Base-by-base conservation (phyloP, 2,329 filamentous ascomycete genomes). In the Ascochyta lentis region DNA sequence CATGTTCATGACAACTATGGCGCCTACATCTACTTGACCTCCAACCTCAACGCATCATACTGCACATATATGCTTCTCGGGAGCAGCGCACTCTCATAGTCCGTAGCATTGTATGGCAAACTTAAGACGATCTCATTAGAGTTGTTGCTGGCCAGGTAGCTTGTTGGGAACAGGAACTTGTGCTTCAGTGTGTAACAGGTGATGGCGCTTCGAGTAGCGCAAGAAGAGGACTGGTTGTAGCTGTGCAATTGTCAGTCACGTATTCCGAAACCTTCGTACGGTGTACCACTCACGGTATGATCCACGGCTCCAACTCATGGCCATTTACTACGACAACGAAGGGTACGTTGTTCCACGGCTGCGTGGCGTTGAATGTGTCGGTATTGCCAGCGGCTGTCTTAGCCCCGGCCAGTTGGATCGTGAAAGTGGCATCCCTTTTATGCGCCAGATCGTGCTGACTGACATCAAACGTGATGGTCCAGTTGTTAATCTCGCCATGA, bases 31-130 rank as follows among this genome's bases (percentile, higher is more conserved):
- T 72, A 80, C 44, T 68, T 65, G 38, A 87, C 65, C 66, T 88
- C 85, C 35, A 88, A 64, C 47, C 85, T 77, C 61, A 88, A 65
- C 2, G 86, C 85, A 73, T 88, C 85, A 58, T 89, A 88, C 74
- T 88, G 85, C 10, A 88, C 79, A 67, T 88, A 88, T 0, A 85
- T 76, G 1, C 79, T 80, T 27, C 72, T 72, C 0, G 85, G 80
- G 52, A 88, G 61, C 6, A 86, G 55, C 0, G 86, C 84, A 29
- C 79, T 81, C 73, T 88, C 84, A 15, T 81, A 80, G 58, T 86
- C 79, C 6, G 83, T 86, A 3, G 81, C 85, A 44, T 85, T 84
- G 41, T 76, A 81, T 13, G 86, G 85, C 53, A 88, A 65, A 59
- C 82, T 84, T 46, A 88, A 68, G 1, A 85, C 75, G 29, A 88